Evolutionary conservation across 2,329 filamentous ascomycete species (phyloP).

Genomic region (Trichoderma koningii): DNA sequence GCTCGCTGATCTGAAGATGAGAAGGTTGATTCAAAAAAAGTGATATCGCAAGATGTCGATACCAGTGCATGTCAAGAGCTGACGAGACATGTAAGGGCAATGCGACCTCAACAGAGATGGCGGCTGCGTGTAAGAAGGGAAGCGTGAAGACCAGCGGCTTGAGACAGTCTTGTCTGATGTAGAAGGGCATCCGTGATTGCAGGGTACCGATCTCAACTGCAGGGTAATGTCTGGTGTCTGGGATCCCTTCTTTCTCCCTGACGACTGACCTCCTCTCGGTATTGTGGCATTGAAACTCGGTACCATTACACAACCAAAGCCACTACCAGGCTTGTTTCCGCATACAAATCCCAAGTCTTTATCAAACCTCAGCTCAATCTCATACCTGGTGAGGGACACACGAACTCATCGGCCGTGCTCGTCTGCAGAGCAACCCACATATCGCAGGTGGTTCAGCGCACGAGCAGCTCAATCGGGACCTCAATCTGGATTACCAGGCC

Average conservation of each 20-base stretch:
- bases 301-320: neutral
- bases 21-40: too few relatives aligned
- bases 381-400: neutral
- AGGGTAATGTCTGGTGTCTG: too few relatives aligned
- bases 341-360: neutral
- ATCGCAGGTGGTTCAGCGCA: constrained; percentile 16
- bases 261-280: too few relatives aligned
- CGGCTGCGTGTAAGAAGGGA: neutral
- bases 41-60: too few relatives aligned
- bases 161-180: neutral
- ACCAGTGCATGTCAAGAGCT: too few relatives aligned
- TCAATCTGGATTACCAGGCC: neutral
- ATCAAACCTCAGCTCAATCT: neutral
- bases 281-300: too few relatives aligned
- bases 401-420: neutral
- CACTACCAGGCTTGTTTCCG: neutral
- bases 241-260: too few relatives aligned
- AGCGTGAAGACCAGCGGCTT: neutral
- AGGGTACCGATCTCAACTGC: too few relatives aligned
- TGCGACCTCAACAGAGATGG: neutral
- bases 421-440: neutral
- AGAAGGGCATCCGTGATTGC: too few relatives aligned
- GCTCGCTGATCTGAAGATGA: neutral
- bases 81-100: neutral
- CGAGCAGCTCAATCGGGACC: neutral